Base-by-base conservation (phyloP, 257 asterid genomes). In the Solanum tacnaense region DNA sequence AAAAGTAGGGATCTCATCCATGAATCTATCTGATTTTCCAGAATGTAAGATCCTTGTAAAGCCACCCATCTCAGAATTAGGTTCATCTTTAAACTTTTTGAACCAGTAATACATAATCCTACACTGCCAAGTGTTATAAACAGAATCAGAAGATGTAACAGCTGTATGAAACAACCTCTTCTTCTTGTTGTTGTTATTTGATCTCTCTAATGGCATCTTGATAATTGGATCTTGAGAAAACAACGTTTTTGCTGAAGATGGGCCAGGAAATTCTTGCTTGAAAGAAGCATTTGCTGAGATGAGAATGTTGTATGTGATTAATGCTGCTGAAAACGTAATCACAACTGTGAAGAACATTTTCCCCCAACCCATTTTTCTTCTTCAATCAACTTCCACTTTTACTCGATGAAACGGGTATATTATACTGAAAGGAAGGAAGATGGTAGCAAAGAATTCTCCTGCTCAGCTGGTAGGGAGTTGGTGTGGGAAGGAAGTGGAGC, bases 101-200 rank as follows among this genome's bases (percentile, higher is more conserved):
- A 96, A 96, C 99, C 99, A 96, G 90, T 96, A 96, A 86, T 95
- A 96, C 99, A 95, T 95, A 72, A 96, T 94, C 91, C 99, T 88
- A 87, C 94, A 88, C 96, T 96, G 99, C 99, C 99, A 96, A 68
- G 99, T 95, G 90, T 95, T 96, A 92, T 96, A 96, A 88, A 95
- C 89, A 16, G 99, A 96, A 87, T 95, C 98, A 65, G 98, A 95
- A 36, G 99, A 76, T 0, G 99, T 96, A 32, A 96, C 99, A 13
- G 98, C 99, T 5, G 98, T 95, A 84, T 96, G 99, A 91, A 96
- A 96, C 44, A 95, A 92, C 90, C 98, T 78, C 88, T 90, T 94
- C 87, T 76, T 29, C 84, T 84, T 92, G 86, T 75, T 92, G 10
- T 76, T 92, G 15, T 76, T 35, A 49, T 21, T 90, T 1, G 90